Evolutionary conservation across 176 grass and related monocot genomes (phyloP), one percentile per base, ranked within the genome.

Genomic region (Zizania latifolia): DNA sequence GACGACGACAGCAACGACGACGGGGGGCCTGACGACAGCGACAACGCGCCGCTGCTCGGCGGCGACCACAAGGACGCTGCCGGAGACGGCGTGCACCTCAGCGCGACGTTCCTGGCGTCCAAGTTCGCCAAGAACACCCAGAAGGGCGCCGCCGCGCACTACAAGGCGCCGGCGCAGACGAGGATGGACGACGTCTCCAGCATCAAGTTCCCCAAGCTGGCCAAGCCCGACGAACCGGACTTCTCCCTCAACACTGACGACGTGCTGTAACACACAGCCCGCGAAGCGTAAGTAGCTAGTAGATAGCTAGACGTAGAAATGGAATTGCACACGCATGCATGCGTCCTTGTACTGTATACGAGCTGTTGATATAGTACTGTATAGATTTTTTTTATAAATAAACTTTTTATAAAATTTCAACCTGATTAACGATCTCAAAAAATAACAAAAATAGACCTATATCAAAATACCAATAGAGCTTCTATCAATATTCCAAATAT

Each of bases 121-220:
- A 97, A 92, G 74, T 97, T 97, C 54, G 85, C 87, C 61, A 97
- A 89, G 88, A 97, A 92, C 79, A 92, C 83, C 66, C 89, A 93
- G 68, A 82, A 69, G 62, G 76, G 78, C 23, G 88, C 16, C 2
- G 78, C 65, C 39, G 26, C 40, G 62, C 71, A 82, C 71, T 78
- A 81, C 23, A 89, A 59, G 73, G 44, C 58, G 2, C 35, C 23
- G 28, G 6, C 40, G 69, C 58, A 72, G 67, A 31, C 75, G 65
- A 53, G 65, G 65, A 76, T 66, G 11, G 76, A 87, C 14, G 84
- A 84, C 8, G 85, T 72, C 23, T 75, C 93, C 11, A 81, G 65
- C 56, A 77, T 97, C 12, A 89, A 91, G 83, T 69, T 94, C 65
- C 87, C 92, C 14, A 93, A 91, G 80, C 89, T 97, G 74, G 76